Conservation (phyloP, 2,329 filamentous ascomycete species). For the Neopestalotiopsis clavispora region DNA sequence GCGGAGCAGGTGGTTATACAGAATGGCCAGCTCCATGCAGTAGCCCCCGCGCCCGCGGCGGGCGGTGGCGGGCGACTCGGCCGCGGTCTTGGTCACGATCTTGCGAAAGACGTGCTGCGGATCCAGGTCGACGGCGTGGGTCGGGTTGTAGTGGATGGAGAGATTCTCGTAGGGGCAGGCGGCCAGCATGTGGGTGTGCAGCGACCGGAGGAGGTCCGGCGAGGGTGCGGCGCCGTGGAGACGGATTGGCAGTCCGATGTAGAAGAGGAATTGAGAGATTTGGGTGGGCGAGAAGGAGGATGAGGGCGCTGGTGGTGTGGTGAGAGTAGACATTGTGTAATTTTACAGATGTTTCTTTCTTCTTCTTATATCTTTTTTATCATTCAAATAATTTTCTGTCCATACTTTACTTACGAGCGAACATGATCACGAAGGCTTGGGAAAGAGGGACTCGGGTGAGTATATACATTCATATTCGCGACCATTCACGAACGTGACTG, state of each 20-base stretch:
- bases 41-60: constrained; percentile 57
- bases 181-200: constrained; percentile 24
- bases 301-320: neutral
- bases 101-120: constrained; percentile 54
- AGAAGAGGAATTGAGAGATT: constrained; percentile 3
- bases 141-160: constrained; percentile 53
- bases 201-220: constrained; percentile 20
- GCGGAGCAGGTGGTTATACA: constrained; percentile 58
- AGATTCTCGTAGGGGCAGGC: constrained; percentile 15
- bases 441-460: too few species aligned
- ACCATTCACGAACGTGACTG: too few species aligned
- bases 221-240: constrained; percentile 24
- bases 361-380: neutral
- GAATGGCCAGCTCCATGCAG: constrained; percentile 62
- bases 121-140: constrained; percentile 46
- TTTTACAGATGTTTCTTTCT: too few species aligned
- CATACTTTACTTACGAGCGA: too few species aligned
- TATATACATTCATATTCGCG: too few species aligned
- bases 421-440: too few species aligned
- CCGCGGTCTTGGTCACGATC: constrained; percentile 39
- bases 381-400: too few species aligned
- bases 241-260: constrained; percentile 16
- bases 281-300: neutral
- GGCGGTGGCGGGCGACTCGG: too few species aligned
- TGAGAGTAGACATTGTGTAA: neutral